Percentiles rank a stretch among this genome's conserved stretches.
These are phyloP conservation scores for Chrysoporthe puriensis DNA, from an alignment of 2,329 filamentous ascomycete genomes.

Conservation along the genomic window DNA sequence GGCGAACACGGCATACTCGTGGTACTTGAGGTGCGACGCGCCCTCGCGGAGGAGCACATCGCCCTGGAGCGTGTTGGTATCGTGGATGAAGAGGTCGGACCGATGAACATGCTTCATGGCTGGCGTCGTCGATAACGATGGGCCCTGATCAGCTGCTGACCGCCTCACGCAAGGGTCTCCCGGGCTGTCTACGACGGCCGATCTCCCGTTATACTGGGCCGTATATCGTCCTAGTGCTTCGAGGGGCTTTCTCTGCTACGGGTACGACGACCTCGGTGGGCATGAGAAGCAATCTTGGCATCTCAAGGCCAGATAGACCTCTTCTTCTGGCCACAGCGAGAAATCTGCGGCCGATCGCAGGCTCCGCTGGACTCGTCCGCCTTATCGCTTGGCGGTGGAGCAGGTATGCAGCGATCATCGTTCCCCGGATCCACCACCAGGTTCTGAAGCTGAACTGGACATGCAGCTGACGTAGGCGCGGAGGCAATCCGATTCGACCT, in stretches of 20 bases:
- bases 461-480: too few species aligned
- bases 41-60: conserved; percentile 40
- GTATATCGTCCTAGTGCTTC: too few species aligned
- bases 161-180: neutral
- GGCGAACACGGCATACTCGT: conserved; percentile 43
- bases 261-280: too few species aligned
- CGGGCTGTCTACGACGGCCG: too few species aligned
- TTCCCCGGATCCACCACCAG: conserved; percentile 1
- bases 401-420: conserved; percentile 1
- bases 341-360: neutral
- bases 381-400: conserved; percentile 5
- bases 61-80: conserved; percentile 39
- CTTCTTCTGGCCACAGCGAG: neutral
- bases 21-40: conserved; percentile 42
- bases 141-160: neutral
- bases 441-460: neutral
- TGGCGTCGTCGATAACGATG: neutral
- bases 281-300: neutral
- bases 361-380: neutral
- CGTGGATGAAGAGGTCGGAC: conserved; percentile 44
- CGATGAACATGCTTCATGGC: conserved; percentile 23
- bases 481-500: too few species aligned
- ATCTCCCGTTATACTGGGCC: too few species aligned
- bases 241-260: too few species aligned
- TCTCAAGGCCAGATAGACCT: neutral